A percentile compares a stretch with the other conserved stretches of the same genome.
Conservation (phyloP, 495 filamentous ascomycete species). For the Penicillium silybi region DNA sequence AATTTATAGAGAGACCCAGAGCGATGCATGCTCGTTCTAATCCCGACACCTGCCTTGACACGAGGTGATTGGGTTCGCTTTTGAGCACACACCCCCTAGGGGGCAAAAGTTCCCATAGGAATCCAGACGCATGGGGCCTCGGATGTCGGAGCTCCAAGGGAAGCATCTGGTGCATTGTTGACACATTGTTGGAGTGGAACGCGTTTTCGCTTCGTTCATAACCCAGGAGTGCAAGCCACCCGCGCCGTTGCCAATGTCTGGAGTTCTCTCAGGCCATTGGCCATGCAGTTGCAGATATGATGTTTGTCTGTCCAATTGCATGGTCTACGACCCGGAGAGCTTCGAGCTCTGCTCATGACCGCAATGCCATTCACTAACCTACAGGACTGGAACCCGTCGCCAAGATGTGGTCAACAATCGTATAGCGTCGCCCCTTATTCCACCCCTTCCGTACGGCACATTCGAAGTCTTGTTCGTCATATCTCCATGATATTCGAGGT, state of each 20-base stretch:
- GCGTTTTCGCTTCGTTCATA: not conserved
- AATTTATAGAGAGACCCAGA: conserved; percentile 47
- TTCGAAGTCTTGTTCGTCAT: conserved; percentile 51
- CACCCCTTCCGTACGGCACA: conserved; percentile 25
- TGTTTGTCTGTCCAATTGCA: not conserved
- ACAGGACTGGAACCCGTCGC: not conserved
- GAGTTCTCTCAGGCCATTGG: not conserved
- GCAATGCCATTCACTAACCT: not conserved
- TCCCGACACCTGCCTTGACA: conserved; percentile 36
- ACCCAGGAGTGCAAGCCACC: not conserved
- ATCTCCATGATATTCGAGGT: conserved; percentile 47
- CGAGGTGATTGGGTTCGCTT: conserved; percentile 48
- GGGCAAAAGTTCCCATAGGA: not conserved
- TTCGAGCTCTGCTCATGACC: not conserved
- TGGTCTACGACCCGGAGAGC: not conserved
- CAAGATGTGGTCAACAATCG: not conserved
- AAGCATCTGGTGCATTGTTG: not conserved
- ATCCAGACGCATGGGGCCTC: not conserved
- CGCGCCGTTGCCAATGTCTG: not conserved
- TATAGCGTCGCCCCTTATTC: not conserved
- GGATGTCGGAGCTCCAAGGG: not conserved
- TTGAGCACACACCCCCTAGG: conserved; percentile 41
- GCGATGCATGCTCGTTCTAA: conserved; percentile 46
- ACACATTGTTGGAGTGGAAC: not conserved
- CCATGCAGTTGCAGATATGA: not conserved